Evolutionary conservation across 495 filamentous ascomycete species (phyloP).

Genomic region (Articulospora tetracladia): DNA sequence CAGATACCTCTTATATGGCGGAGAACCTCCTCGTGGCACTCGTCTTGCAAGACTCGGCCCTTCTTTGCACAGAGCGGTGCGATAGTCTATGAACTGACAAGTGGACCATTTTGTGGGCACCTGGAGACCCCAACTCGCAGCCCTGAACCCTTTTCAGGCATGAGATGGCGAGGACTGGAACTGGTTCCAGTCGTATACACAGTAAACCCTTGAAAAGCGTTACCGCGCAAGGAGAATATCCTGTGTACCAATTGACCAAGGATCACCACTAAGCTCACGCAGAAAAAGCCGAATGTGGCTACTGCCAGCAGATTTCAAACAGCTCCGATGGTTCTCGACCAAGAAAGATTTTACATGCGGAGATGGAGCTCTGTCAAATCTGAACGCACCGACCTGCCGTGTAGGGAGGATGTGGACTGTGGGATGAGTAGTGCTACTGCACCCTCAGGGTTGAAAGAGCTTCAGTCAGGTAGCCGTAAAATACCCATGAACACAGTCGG

Average conservation of each 20-base stretch:
- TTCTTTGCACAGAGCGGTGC: slow-evolving; percentile 1
- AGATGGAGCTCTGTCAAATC: neutral
- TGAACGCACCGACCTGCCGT: neutral
- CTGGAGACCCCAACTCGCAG: slow-evolving; percentile 4
- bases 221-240: neutral
- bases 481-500: slow-evolving; percentile 7
- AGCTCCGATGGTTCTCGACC: neutral
- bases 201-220: neutral
- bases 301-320: neutral
- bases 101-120: neutral
- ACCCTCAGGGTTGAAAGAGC: neutral
- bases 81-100: neutral
- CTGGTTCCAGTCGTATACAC: neutral
- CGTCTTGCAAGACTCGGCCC: slow-evolving; percentile 3
- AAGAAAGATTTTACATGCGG: slow-evolving; percentile 1
- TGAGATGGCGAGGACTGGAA: slow-evolving; percentile 7
- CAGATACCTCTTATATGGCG: neutral
- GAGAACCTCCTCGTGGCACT: neutral
- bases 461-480: neutral
- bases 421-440: slow-evolving; percentile 1
- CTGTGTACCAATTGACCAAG: neutral
- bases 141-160: neutral
- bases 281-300: neutral
- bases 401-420: neutral
- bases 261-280: neutral